These are phyloP conservation scores for Kingdonia uniflora DNA, from an alignment of 164 flowering plant genomes.

Conservation along the genomic window DNA sequence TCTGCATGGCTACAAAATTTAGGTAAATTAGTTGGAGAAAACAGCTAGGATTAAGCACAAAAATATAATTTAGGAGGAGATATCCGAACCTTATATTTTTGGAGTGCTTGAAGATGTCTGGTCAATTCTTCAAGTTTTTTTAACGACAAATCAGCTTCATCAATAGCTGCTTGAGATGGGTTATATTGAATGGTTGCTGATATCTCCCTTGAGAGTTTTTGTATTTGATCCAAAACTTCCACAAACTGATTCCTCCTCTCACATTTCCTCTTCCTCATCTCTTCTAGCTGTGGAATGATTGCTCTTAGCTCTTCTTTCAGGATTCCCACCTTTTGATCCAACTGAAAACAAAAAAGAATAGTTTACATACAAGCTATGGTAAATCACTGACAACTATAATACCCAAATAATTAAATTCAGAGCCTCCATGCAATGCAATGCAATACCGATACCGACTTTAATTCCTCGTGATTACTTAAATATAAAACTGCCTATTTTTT, in stretches of 20 bases:
- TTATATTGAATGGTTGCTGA: constrained; percentile 16
- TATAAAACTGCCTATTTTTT: too few species aligned
- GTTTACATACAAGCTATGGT: background rate
- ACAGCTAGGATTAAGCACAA: background rate
- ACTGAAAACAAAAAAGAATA: constrained; percentile 26
- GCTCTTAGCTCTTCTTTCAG: constrained; percentile 67
- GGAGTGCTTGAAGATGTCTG: constrained; percentile 54
- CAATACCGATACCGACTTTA: too few species aligned
- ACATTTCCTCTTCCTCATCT: constrained; percentile 67
- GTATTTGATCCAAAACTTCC: constrained; percentile 54
- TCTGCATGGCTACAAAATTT: constrained; percentile 26
- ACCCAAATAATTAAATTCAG: too few species aligned
- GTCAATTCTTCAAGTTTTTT: constrained; percentile 83
- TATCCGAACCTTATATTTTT: constrained; percentile 68
- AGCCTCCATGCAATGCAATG: too few species aligned
- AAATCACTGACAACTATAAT: too few species aligned
- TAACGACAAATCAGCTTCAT: constrained; percentile 75
- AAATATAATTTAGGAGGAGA: background rate
- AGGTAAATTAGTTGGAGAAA: background rate
- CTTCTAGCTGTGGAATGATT: constrained; percentile 68
- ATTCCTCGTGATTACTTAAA: too few species aligned
- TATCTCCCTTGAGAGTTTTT: constrained; percentile 46
- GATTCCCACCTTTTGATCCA: constrained; percentile 53
- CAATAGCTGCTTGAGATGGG: constrained; percentile 26
- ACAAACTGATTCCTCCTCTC: constrained; percentile 68